phyloP scores from a whole-genome alignment of 2,329 filamentous ascomycete species.

The Arthrobotrys megalospora region DNA sequence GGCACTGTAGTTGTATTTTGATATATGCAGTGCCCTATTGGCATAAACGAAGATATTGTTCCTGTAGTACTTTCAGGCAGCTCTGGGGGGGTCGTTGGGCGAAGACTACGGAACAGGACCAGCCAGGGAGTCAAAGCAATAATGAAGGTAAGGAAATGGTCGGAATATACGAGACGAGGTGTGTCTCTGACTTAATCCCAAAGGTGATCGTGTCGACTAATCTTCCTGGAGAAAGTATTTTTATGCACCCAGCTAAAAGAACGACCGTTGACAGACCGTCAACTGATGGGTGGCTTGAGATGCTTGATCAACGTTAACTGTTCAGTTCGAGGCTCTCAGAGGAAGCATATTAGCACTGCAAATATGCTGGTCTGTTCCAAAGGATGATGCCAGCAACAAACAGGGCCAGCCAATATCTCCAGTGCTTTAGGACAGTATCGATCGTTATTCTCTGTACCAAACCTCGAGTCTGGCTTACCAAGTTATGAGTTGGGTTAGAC shows the following conservation, averaged over 20 bases:
- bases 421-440: not conserved
- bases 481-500: not conserved
- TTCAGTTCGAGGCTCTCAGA: not conserved
- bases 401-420: not conserved
- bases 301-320: not conserved
- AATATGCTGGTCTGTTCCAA: slow-evolving; percentile 6
- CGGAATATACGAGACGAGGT: not conserved
- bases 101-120: slow-evolving; percentile 13
- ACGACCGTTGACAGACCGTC: slow-evolving; percentile 44
- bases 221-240: not conserved
- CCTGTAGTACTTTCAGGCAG: not conserved
- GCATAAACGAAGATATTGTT: too few species aligned
- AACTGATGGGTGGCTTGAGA: slow-evolving; percentile 50
- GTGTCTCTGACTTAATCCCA: not conserved
- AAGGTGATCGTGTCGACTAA: not conserved
- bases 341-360: slow-evolving; percentile 44
- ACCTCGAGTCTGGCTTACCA: not conserved
- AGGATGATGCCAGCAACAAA: not conserved
- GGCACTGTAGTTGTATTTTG: too few species aligned
- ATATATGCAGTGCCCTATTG: too few species aligned
- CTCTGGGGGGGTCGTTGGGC: too few species aligned
- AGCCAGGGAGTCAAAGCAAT: slow-evolving; percentile 3
- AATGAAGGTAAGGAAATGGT: not conserved
- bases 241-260: slow-evolving; percentile 49
- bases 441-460: slow-evolving; percentile 9